Evolutionary conservation across 2,329 filamentous ascomycete genomes (phyloP).

Genomic region (Arthrobotrys musiformis): DNA sequence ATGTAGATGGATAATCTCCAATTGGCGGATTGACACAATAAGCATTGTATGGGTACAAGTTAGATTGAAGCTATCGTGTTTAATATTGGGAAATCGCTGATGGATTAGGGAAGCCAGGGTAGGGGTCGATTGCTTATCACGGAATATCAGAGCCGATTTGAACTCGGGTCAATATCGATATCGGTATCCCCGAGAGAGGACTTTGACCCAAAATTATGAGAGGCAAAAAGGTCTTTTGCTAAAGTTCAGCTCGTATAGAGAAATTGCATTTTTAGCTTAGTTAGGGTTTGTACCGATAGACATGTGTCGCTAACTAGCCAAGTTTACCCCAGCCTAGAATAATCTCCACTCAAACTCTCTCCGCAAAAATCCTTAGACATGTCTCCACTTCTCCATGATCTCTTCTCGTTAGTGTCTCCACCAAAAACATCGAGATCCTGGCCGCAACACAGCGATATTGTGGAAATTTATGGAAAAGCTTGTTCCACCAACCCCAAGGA

Average conservation of each 20-base stretch:
- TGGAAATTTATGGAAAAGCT: constrained; percentile 24
- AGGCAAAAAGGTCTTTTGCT: constrained; percentile 7
- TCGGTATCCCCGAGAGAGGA: background rate
- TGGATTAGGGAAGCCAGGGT: background rate
- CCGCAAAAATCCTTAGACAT: constrained; percentile 23
- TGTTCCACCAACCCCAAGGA: constrained; percentile 32
- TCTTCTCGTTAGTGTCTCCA: constrained; percentile 7
- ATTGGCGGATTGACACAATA: background rate
- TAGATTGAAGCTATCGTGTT: background rate
- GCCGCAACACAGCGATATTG: background rate
- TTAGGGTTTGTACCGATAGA: background rate
- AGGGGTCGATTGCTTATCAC: background rate
- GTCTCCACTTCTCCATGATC: constrained; percentile 10
- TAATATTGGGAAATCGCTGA: background rate
- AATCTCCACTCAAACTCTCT: constrained; percentile 30
- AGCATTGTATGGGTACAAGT: background rate
- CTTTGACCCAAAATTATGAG: background rate
- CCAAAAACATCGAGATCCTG: constrained; percentile 4
- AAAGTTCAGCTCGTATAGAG: constrained; percentile 14
- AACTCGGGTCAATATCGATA: no score
- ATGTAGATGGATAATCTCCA: constrained; percentile 6
- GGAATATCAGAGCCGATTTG: background rate
- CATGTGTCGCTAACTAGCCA: background rate
- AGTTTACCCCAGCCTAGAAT: constrained; percentile 10
- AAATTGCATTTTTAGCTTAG: constrained; percentile 15